phyloP scores from a whole-genome alignment of 163 green algal species.

The Coccomyxa subellipsoidea region DNA sequence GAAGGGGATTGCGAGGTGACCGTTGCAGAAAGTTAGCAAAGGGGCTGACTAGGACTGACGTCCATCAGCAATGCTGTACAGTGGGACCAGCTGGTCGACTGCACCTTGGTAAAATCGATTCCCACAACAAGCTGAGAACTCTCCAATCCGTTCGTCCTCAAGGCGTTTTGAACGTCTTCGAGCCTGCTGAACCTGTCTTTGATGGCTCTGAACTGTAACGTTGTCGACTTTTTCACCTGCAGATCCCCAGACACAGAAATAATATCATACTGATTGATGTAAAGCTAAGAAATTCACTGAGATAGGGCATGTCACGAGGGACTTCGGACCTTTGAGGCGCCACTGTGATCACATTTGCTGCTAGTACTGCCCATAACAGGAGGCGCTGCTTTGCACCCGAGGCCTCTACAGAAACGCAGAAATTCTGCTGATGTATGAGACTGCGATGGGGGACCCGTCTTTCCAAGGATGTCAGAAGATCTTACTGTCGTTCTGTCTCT shows the following conservation, averaged over 20 bases:
- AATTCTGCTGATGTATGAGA: no score
- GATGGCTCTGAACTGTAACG: conserved; percentile 1
- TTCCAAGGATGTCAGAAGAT: no score
- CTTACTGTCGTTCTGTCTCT: no score
- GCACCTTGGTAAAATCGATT: conserved; percentile 62
- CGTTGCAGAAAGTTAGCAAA: no score
- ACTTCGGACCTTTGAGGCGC: background rate
- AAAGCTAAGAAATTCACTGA: no score
- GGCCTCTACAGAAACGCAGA: background rate
- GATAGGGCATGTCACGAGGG: no score
- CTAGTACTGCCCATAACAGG: background rate
- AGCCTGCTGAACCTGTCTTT: conserved; percentile 4
- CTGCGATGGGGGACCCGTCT: no score
- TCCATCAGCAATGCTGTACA: no score
- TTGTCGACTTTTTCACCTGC: background rate
- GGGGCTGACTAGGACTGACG: no score
- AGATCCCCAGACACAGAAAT: background rate
- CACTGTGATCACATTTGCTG: background rate
- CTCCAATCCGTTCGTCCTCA: conserved; percentile 39
- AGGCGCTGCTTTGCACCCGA: background rate
- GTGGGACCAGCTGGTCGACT: no score
- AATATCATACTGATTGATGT: background rate
- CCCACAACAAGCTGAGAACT: conserved; percentile 52
- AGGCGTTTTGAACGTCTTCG: conserved; percentile 2
- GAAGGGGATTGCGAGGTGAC: no score